A percentile compares a stretch with the other conserved stretches of the same genome.
phyloP scores from a whole-genome alignment of 2,329 filamentous ascomycete genomes.

The Xylariomycetidae sp. region DNA sequence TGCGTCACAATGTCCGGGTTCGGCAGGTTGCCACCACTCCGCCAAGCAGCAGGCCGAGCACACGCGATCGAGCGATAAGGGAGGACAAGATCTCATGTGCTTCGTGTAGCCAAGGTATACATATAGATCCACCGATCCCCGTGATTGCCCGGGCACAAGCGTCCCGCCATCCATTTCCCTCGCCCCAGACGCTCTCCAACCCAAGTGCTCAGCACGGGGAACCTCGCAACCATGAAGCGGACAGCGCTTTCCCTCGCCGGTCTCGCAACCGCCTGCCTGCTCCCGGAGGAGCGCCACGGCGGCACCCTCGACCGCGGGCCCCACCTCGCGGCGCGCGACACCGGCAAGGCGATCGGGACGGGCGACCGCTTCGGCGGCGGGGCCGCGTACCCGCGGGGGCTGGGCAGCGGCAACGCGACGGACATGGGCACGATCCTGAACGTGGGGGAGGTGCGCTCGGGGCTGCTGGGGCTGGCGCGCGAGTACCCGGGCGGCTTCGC shows the following conservation, averaged over 20 bases:
- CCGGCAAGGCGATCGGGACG: slow-evolving; percentile 19
- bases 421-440: slow-evolving; percentile 34
- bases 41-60: too few species aligned
- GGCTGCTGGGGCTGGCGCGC: slow-evolving; percentile 32
- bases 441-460: slow-evolving; percentile 34
- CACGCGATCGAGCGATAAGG: too few species aligned
- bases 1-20: too few species aligned
- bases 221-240: slow-evolving; percentile 13
- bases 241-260: slow-evolving; percentile 6
- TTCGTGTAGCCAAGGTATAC: too few species aligned
- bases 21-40: too few species aligned
- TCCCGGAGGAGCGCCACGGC: slow-evolving; percentile 14
- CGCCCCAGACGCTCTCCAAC: too few species aligned
- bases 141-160: too few species aligned
- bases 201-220: too few species aligned
- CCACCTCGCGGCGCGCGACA: slow-evolving; percentile 7
- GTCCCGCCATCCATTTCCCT: too few species aligned
- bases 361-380: slow-evolving; percentile 33
- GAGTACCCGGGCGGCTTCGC: slow-evolving; percentile 33
- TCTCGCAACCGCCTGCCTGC: slow-evolving; percentile 12
- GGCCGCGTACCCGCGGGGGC: slow-evolving; percentile 32
- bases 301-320: slow-evolving; percentile 7
- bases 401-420: slow-evolving; percentile 31
- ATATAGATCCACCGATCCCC: too few species aligned
- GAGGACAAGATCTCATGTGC: too few species aligned